Evolutionary conservation across 805 yeast species (phyloP).

Genomic region (Myxozyma sirexii): DNA sequence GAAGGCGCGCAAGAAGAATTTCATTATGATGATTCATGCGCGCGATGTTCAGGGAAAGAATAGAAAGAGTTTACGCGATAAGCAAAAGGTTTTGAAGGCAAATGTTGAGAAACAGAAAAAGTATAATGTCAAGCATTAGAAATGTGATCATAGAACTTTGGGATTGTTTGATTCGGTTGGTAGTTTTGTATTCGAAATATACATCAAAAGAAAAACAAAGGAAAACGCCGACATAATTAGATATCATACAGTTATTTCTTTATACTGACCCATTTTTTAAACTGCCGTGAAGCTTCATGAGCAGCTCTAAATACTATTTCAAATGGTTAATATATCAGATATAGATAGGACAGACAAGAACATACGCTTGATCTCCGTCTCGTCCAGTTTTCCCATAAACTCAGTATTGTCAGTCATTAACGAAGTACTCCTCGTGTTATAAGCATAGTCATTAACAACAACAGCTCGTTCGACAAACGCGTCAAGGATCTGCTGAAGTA

Average conservation of each 20-base stretch:
- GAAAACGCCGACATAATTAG: neutral
- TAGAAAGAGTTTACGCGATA: slow-evolving; percentile 84
- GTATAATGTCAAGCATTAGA: slow-evolving; percentile 35
- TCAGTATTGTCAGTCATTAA: slow-evolving; percentile 51
- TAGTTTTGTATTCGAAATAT: too few relatives aligned
- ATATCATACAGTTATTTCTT: slow-evolving; percentile 17
- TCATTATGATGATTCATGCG: slow-evolving; percentile 98
- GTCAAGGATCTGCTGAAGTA: slow-evolving; percentile 52
- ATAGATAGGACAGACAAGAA: too few relatives aligned
- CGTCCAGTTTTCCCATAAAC: slow-evolving; percentile 71
- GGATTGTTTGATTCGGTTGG: too few relatives aligned
- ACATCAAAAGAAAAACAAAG: neutral
- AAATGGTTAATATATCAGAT: too few relatives aligned
- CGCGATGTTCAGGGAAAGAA: slow-evolving; percentile 92
- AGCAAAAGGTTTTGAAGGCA: slow-evolving; percentile 81
- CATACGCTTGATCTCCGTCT: slow-evolving; percentile 61
- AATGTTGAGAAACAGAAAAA: slow-evolving; percentile 90
- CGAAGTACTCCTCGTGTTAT: slow-evolving; percentile 46
- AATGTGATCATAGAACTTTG: neutral
- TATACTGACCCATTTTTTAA: slow-evolving; percentile 27
- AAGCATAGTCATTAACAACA: slow-evolving; percentile 72
- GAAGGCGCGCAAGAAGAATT: slow-evolving; percentile 97
- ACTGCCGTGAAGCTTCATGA: slow-evolving; percentile 28
- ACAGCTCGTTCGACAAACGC: slow-evolving; percentile 67
- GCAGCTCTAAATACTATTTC: slow-evolving; percentile 29